Evolutionary conservation across 2,329 filamentous ascomycete genomes (phyloP), one percentile per base, ranked within the genome.

Genomic region (Pyrenochaeta sp.): DNA sequence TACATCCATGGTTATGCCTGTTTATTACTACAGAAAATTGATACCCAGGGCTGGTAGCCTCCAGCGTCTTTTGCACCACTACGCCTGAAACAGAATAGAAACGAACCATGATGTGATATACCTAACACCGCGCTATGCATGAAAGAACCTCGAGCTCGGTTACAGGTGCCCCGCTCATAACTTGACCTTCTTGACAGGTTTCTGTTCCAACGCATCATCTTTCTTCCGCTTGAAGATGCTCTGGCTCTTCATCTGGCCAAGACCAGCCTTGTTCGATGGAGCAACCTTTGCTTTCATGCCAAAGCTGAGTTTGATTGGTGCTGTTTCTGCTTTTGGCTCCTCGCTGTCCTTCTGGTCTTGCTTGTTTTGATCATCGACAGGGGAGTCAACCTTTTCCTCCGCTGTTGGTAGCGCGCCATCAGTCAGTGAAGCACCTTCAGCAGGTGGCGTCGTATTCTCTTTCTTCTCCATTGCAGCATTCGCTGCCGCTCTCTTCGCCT

Each of bases 331-430:
- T 27, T 71, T 55, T 27, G 76, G 69, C 43, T 76, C 77, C n/a
- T 77, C 71, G 29, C 75, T 74, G 40, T 75, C 74, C 53, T 77
- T 89, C 75, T 97, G 47, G 89, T 84, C 76, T 94, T 92, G 2
- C 88, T 94, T 68, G 94, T 91, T 3, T 89, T 94, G 68, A 90
- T 95, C 81, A 90, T 92, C 1, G 87, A 87, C 49, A 84, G 83
- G 56, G 86, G 86, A 49, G 76, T 72, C 17, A 74, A 71, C 10
- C 81, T 82, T 29, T 74, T 71, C 37, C 45, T 67, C 63, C 27
- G 63, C 49, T 21, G 35, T 27, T 1, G 59, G 36, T 15, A 53
- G 61, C 54, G 30, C 47, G 81, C 27, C 78, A 5, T 74, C 64
- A 9, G 60, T 54, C 12, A 62, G 58, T 4, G 68, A 62, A 10